Conservation (phyloP, 2,329 filamentous ascomycete genomes). For the Cladosporium phlei region DNA sequence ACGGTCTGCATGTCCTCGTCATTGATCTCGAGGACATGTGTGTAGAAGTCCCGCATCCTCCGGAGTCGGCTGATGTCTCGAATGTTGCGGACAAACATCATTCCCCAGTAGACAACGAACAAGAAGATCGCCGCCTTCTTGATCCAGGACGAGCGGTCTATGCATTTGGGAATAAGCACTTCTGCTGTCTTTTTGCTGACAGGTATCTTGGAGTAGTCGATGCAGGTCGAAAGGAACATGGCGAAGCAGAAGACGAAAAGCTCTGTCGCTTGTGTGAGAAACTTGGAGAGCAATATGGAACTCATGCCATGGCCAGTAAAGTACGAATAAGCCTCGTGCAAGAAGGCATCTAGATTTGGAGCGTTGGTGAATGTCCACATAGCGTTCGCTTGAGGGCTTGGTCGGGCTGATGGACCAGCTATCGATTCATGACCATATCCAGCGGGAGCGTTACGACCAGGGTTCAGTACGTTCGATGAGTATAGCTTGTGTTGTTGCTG, state of each 20-base stretch:
- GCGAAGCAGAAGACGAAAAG: slow-evolving; percentile 77
- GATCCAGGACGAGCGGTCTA: slow-evolving; percentile 63
- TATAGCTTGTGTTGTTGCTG: slow-evolving; percentile 44
- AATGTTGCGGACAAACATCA: slow-evolving; percentile 69
- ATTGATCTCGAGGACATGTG: slow-evolving; percentile 75
- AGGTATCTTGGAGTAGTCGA: slow-evolving; percentile 72
- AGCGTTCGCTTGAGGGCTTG: slow-evolving; percentile 67
- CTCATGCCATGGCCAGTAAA: slow-evolving; percentile 77
- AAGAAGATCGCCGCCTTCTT: slow-evolving; percentile 80
- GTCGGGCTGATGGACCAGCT: slow-evolving; percentile 34
- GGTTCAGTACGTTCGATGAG: slow-evolving; percentile 12
- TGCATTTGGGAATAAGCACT: slow-evolving; percentile 70
- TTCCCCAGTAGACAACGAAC: slow-evolving; percentile 80
- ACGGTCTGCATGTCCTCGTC: slow-evolving; percentile 88
- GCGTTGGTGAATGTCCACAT: slow-evolving; percentile 94
- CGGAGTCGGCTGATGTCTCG: slow-evolving; percentile 56
- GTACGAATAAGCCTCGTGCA: slow-evolving; percentile 81
- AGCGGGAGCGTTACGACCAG: neutral
- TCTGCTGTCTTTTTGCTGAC: slow-evolving; percentile 58
- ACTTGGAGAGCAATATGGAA: slow-evolving; percentile 71
- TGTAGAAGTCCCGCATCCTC: slow-evolving; percentile 80
- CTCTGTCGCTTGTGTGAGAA: slow-evolving; percentile 72
- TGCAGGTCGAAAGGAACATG: slow-evolving; percentile 78
- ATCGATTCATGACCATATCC: slow-evolving; percentile 1
- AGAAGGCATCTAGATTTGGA: slow-evolving; percentile 80